These are phyloP conservation scores for Penicillium subrubescens DNA, from an alignment of 495 filamentous ascomycete species.

Conservation along the genomic window DNA sequence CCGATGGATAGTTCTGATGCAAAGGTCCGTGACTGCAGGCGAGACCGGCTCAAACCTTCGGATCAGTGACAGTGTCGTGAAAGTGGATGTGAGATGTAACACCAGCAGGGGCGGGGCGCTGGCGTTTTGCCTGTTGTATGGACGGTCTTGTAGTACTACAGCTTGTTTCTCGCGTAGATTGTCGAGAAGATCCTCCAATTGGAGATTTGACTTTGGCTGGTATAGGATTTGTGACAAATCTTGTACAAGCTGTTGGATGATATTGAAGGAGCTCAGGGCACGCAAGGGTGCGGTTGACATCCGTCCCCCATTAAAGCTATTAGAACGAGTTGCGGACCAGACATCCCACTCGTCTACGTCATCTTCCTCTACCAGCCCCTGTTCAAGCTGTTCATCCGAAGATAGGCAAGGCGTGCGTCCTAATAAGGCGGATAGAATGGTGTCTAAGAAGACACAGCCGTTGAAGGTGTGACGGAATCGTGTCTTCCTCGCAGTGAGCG, in stretches of 20 bases:
- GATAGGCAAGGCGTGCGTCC: conserved; percentile 16
- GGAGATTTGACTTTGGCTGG: not conserved
- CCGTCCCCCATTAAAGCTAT: not conserved
- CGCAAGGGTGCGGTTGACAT: conserved; percentile 14
- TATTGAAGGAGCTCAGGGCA: conserved; percentile 25
- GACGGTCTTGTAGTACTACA: not conserved
- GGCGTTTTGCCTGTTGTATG: conserved; percentile 1
- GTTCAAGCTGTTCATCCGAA: conserved; percentile 8
- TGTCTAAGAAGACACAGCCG: conserved; percentile 27
- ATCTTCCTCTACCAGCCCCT: conserved; percentile 16
- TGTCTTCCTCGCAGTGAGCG: conserved; percentile 1
- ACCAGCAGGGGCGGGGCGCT: conserved; percentile 22
- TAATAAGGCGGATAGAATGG: conserved; percentile 19
- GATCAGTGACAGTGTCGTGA: conserved; percentile 20
- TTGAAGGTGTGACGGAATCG: conserved; percentile 26
- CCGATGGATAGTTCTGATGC: conserved; percentile 5
- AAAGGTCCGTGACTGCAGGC: conserved; percentile 6
- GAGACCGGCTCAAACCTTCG: conserved; percentile 1
- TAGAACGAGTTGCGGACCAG: conserved; percentile 15
- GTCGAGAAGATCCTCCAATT: not conserved
- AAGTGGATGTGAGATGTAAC: conserved; percentile 25
- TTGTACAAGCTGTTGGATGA: conserved; percentile 15
- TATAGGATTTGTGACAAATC: conserved; percentile 4
- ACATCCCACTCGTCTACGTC: conserved; percentile 30
- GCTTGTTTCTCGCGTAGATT: conserved; percentile 8